Evolutionary conservation across 2,329 filamentous ascomycete species (phyloP).

Genomic region (Alternaria sp.): DNA sequence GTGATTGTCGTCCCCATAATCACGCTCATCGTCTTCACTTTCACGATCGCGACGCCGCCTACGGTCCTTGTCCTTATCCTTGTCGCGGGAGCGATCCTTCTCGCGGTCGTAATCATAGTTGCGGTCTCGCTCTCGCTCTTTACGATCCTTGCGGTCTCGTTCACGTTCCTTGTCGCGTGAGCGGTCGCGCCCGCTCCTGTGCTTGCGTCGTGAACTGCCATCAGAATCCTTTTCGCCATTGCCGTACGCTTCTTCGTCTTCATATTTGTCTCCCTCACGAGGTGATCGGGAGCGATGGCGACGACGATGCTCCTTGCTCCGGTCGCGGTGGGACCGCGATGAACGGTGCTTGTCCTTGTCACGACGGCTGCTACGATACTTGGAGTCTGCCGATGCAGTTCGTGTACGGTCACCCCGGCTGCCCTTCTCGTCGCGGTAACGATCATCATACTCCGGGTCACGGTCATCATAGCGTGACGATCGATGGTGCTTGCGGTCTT

Average conservation of each 20-base stretch:
- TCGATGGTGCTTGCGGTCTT: slow-evolving; percentile 55
- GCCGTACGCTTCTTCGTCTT: slow-evolving; percentile 38
- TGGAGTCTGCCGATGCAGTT: slow-evolving; percentile 68
- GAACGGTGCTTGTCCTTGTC: slow-evolving; percentile 53
- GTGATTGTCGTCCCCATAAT: slow-evolving; percentile 48
- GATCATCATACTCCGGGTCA: slow-evolving; percentile 47
- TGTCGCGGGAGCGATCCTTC: slow-evolving; percentile 43
- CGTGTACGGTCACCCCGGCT: slow-evolving; percentile 62
- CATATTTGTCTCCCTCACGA: slow-evolving; percentile 33
- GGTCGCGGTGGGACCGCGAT: slow-evolving; percentile 55
- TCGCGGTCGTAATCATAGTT: slow-evolving; percentile 50
- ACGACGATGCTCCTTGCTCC: slow-evolving; percentile 53
- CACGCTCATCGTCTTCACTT: slow-evolving; percentile 42
- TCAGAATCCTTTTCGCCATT: slow-evolving; percentile 38
- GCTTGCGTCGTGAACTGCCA: slow-evolving; percentile 44
- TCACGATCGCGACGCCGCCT: slow-evolving; percentile 60
- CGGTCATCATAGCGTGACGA: slow-evolving; percentile 52
- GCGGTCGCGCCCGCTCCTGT: slow-evolving; percentile 38
- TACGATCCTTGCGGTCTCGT: slow-evolving; percentile 48
- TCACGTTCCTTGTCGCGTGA: slow-evolving; percentile 43
- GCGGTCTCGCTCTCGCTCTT: slow-evolving; percentile 62
- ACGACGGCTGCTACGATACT: slow-evolving; percentile 65
- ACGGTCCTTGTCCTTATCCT: slow-evolving; percentile 50
- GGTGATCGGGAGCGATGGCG: slow-evolving; percentile 53
- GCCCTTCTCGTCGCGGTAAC: slow-evolving; percentile 57